Percentiles rank a stretch among this genome's conserved stretches.
These are phyloP conservation scores for Oryza punctata DNA, from an alignment of 176 grass and related monocot species.

Conservation along the genomic window DNA sequence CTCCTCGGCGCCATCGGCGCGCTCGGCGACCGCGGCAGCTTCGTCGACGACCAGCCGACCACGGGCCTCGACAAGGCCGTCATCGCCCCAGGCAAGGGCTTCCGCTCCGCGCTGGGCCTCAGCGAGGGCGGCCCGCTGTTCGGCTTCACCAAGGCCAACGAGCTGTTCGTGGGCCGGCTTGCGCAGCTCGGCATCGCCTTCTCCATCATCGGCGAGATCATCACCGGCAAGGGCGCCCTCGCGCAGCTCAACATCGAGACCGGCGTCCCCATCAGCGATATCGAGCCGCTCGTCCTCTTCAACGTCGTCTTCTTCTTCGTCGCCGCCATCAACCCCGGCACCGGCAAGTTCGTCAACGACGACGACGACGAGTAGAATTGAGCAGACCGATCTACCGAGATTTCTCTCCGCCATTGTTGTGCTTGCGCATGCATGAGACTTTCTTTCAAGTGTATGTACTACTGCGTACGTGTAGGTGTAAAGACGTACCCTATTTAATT, in stretches of 20 bases:
- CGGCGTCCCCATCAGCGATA: conserved; percentile 63
- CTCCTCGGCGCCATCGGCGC: conserved; percentile 97
- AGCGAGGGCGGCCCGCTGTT: conserved; percentile 74
- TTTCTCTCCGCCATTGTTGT: neutral
- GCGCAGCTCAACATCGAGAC: conserved; percentile 78
- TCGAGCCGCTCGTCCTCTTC: conserved; percentile 70
- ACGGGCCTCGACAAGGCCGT: conserved; percentile 86
- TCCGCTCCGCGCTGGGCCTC: conserved; percentile 79
- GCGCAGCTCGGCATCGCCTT: conserved; percentile 72
- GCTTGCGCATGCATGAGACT: neutral
- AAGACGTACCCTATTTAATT: neutral
- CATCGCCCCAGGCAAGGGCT: conserved; percentile 83
- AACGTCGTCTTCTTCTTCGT: conserved; percentile 73
- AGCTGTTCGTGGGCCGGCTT: conserved; percentile 66
- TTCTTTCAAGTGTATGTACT: neutral
- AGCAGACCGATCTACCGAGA: neutral
- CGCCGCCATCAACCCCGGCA: conserved; percentile 66
- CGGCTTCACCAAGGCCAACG: conserved; percentile 70
- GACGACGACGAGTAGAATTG: conserved; percentile 45
- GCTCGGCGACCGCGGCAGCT: conserved; percentile 83
- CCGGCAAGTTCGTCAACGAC: conserved; percentile 55
- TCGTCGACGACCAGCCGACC: conserved; percentile 61
- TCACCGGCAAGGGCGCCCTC: conserved; percentile 71
- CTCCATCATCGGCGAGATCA: conserved; percentile 76
- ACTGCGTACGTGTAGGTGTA: neutral